Conservation (phyloP, 192 early-diverging fungal species). For the Coemansia sp. region DNA sequence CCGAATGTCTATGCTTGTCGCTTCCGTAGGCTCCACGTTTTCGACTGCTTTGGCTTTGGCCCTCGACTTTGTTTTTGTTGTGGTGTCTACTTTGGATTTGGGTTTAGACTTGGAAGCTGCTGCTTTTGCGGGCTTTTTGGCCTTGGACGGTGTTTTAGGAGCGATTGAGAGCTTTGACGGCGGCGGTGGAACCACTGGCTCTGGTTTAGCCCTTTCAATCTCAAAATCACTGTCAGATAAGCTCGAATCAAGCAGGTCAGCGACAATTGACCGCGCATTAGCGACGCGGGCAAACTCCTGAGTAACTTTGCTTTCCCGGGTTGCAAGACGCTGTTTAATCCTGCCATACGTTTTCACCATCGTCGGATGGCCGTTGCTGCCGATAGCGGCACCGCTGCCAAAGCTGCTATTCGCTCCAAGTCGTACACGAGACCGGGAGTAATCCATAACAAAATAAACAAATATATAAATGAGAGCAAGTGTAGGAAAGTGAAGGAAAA, state of each 20-base stretch:
- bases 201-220: background rate
- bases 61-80: background rate
- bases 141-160: background rate
- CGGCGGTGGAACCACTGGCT: background rate
- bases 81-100: background rate
- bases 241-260: conserved; percentile 34
- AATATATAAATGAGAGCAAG: background rate
- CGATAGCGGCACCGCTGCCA: background rate
- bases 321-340: conserved; percentile 36
- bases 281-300: conserved; percentile 43
- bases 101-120: background rate
- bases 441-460: conserved; percentile 27
- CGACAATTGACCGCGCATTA: conserved; percentile 20
- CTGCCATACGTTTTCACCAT: conserved; percentile 51
- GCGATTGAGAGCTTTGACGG: background rate
- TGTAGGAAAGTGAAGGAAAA: background rate
- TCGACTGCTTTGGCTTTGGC: background rate
- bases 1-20: too few species aligned
- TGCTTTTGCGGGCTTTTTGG: background rate
- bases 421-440: conserved; percentile 31
- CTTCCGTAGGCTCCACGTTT: background rate
- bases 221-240: conserved; percentile 48
- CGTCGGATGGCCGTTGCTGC: conserved; percentile 16
- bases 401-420: conserved; percentile 15
- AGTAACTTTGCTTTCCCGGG: conserved; percentile 24